These are phyloP conservation scores for Barnettozyma wickerhamii DNA, from an alignment of 805 yeast species.

Conservation along the genomic window DNA sequence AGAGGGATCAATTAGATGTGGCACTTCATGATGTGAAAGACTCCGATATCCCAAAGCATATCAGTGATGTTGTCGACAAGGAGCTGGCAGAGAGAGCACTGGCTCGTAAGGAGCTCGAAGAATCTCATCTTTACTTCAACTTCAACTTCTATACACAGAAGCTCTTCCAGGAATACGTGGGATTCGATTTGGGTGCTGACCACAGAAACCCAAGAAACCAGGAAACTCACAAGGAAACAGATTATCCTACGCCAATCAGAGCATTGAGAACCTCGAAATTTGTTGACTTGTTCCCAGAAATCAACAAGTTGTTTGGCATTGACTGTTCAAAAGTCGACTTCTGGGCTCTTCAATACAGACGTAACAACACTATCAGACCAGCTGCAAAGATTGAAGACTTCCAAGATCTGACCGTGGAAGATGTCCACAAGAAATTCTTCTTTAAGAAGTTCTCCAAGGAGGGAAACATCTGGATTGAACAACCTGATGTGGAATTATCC, in stretches of 20 bases:
- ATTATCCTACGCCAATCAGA: slow-evolving; percentile 41
- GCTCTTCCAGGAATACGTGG: slow-evolving; percentile 57
- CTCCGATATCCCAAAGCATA: slow-evolving; percentile 60
- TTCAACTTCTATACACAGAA: slow-evolving; percentile 52
- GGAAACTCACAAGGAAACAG: slow-evolving; percentile 30
- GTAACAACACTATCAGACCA: slow-evolving; percentile 68
- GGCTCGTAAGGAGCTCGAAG: slow-evolving; percentile 59
- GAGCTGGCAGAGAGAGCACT: slow-evolving; percentile 57
- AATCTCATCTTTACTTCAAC: slow-evolving; percentile 59
- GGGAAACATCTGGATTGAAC: slow-evolving; percentile 64
- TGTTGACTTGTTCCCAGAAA: slow-evolving; percentile 42
- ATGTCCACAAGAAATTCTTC: slow-evolving; percentile 43
- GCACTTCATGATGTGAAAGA: slow-evolving; percentile 56
- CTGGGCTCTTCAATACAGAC: slow-evolving; percentile 63
- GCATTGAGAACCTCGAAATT: slow-evolving; percentile 55
- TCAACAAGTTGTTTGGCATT: slow-evolving; percentile 41
- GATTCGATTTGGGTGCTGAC: slow-evolving; percentile 76
- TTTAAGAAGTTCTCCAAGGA: slow-evolving; percentile 44
- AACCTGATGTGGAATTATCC: slow-evolving; percentile 31
- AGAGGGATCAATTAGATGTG: slow-evolving; percentile 52
- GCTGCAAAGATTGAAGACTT: slow-evolving; percentile 35
- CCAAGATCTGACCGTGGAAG: slow-evolving; percentile 42
- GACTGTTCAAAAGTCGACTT: slow-evolving; percentile 42
- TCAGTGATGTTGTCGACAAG: slow-evolving; percentile 56
- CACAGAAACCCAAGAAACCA: slow-evolving; percentile 36